phyloP scores from a whole-genome alignment of 1,139 yeast genomes.

The Hyphopichia wangnamkhiaoensis region DNA sequence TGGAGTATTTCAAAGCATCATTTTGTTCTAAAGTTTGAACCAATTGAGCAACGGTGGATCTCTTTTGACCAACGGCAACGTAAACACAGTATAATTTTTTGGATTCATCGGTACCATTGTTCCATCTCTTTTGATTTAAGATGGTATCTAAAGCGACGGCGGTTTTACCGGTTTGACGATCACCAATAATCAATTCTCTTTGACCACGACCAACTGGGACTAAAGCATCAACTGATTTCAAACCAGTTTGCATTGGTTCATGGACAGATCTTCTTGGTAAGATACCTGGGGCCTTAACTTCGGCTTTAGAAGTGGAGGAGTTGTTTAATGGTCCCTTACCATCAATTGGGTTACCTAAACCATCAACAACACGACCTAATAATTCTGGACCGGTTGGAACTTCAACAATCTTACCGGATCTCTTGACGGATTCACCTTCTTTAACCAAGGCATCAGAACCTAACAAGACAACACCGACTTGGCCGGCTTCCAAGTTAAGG shows the following conservation, averaged over 20 bases:
- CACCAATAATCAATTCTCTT: constrained; percentile 99
- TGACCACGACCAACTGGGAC: constrained; percentile 99
- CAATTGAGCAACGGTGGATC: constrained; percentile 99
- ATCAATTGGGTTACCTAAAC: constrained; percentile 98
- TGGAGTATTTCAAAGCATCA: constrained; percentile 97
- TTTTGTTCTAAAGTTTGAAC: constrained; percentile 98
- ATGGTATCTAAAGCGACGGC: constrained; percentile 98
- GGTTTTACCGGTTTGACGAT: constrained; percentile 99
- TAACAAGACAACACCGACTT: constrained; percentile 99
- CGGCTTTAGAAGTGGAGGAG: constrained; percentile 87
- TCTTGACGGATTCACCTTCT: constrained; percentile 99
- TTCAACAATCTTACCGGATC: constrained; percentile 99
- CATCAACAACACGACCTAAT: constrained; percentile 99
- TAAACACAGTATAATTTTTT: constrained; percentile 99
- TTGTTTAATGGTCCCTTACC: constrained; percentile 99
- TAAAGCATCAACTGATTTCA: constrained; percentile 97
- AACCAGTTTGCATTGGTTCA: constrained; percentile 99
- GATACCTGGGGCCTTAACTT: constrained; percentile 99
- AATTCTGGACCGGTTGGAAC: constrained; percentile 98
- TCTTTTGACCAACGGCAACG: constrained; percentile 99
- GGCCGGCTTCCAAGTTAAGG: constrained; percentile 99
- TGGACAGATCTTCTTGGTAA: constrained; percentile 97
- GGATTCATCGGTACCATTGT: constrained; percentile 88
- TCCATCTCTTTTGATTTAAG: constrained; percentile 99
- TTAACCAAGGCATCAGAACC: constrained; percentile 98